Evolutionary conservation across 805 yeast genomes (phyloP), one percentile per base, ranked within the genome.

Genomic region (Metschnikowia dekortorum): DNA sequence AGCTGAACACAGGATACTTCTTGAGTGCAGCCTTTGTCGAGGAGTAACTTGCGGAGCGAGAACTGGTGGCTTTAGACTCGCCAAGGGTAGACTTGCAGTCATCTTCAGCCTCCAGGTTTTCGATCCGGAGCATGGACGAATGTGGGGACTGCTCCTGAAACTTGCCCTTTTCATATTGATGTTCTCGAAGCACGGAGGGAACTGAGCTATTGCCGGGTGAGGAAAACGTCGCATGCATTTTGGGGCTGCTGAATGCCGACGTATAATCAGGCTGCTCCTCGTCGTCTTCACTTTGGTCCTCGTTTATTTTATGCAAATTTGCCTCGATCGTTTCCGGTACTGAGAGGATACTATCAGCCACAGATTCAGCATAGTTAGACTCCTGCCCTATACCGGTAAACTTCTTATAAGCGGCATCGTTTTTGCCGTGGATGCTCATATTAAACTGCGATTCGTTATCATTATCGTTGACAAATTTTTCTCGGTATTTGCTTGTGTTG

Each of bases 401-500:
- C 52, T 59, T 64, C 37, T 59, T 62, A 53, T 71, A 72, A 26
- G 63, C 59, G 8, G 58, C 49, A 57, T 70, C 53, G 33, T 57
- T 37, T 53, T 56, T 48, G 58, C 60, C 44, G 47, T 30, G 49
- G 16, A 55, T 40, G 44, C 52, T 53, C 39, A 53, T 47, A 40
- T 55, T 55, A 52, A 57, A 52, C 11, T 53, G 58, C 1, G 61
- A 72, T 55, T 68, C 78, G 45, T 71, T 73, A 40, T 72, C 76
- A 40, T 69, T 69, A 47, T 70, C 77, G 53, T 65, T 67, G 39
- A 78, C 77, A 49, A 78, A 78, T 47, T 73, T 74, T 51, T 77
- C 81, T 47, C 83, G 66, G 59, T 62, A 78, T 37, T 67, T 68
- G 32, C 67, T 70, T 8, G 85, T 81, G 57, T 82, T 78, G 2